Percentiles rank a stretch among this genome's conserved stretches.
Conservation (phyloP, 805 yeast species). For the Ogataea dorogensis region DNA sequence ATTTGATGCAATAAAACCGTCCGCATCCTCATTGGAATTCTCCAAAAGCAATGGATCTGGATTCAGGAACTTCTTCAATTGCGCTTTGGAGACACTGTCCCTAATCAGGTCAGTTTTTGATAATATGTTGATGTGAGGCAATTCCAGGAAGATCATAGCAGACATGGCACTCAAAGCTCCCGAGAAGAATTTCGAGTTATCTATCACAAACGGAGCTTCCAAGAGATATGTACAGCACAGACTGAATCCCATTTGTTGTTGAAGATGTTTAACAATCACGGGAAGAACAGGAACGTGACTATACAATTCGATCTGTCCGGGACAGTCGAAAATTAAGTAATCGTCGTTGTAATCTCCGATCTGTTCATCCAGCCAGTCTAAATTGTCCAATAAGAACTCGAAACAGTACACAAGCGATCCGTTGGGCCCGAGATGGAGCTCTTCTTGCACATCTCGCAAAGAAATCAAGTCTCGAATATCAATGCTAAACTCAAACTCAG, state of each 20-base stretch:
- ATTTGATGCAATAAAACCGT: conserved; percentile 35
- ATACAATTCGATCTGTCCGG: conserved; percentile 94
- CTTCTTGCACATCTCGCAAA: conserved; percentile 93
- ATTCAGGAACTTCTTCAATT: conserved; percentile 77
- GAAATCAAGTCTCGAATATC: conserved; percentile 91
- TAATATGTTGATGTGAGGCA: conserved; percentile 90
- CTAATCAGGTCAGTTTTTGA: conserved; percentile 86
- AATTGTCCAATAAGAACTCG: conserved; percentile 81
- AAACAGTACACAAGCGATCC: conserved; percentile 94
- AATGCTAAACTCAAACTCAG: conserved; percentile 85
- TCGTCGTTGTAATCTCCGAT: conserved; percentile 96
- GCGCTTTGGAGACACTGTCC: conserved; percentile 71
- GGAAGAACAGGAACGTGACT: conserved; percentile 95
- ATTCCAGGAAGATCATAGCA: conserved; percentile 91
- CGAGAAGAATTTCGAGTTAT: conserved; percentile 86
- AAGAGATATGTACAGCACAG: conserved; percentile 89
- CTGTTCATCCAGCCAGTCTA: conserved; percentile 97
- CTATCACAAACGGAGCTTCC: conserved; percentile 93
- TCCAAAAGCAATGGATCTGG: conserved; percentile 84
- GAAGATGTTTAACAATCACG: conserved; percentile 79
- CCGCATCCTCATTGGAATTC: conserved; percentile 34
- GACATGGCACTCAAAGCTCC: conserved; percentile 98
- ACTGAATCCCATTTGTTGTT: conserved; percentile 74
- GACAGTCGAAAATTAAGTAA: conserved; percentile 91
- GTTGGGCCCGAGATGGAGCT: conserved; percentile 88